Base-by-base conservation (phyloP, 805 yeast genomes). In the Candida saitoana region DNA sequence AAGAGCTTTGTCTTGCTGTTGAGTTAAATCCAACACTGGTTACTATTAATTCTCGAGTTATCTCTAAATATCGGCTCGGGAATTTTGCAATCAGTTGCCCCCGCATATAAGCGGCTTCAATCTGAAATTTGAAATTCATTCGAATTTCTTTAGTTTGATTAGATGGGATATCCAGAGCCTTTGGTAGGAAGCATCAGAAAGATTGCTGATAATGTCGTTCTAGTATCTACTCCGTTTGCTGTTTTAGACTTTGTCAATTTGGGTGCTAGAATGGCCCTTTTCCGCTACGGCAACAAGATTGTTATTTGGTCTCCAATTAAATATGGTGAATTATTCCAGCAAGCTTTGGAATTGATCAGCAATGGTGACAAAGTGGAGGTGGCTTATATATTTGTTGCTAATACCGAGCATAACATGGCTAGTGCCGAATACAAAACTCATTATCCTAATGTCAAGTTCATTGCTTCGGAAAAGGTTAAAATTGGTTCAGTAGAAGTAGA, bases 331-430 rank as follows among this genome's bases (percentile, higher is more conserved):
- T 29, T 29, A 5, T 29, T 29, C 32, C 5, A 22, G 11, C 27
- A 55, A 29, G 65, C 72, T 1, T 38, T 76, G 39, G 44, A 50
- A 18, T 46, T 60, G 22, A 42, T 54, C 5, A 48, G 60, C 2
- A 58, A 55, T n/a, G 60, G 59, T 12, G 51, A 56, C 3, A 56
- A 64, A 2, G 58, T 56, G 40, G 43, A 61, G 11, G 63, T 76
- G 18, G 49, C 70, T 2, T 72, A 74, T 44, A 59, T 77, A 17
- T 63, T 80, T 32, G 63, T 80, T 38, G 83, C 84, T 2, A 82
- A 80, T 48, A 49, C 44, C 22, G 80, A 77, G 47, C 86, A 80
- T 52, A 76, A 80, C 1, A 57, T 80, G 75, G 82, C 79, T 2
- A 71, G 79, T 11, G 47, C 52, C n/a, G 69, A 70, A 15, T 71